Evolutionary conservation across 805 yeast genomes (phyloP).

Genomic region (Cyberlindnera japonica): DNA sequence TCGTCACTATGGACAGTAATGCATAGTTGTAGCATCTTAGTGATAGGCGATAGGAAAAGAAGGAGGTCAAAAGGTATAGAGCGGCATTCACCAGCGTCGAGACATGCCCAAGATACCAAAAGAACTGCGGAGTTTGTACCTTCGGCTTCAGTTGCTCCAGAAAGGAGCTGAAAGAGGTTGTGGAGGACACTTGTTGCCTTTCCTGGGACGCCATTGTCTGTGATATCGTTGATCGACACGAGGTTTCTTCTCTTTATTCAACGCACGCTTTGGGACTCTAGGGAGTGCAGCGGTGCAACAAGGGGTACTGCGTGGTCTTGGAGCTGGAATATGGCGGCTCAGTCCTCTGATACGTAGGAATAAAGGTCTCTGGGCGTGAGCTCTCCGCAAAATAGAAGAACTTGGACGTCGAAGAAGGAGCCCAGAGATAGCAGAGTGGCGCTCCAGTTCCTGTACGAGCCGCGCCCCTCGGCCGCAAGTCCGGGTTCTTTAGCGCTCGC

Average conservation of each 20-base stretch:
- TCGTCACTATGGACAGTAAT: conserved; percentile 49
- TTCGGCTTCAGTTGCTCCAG: conserved; percentile 20
- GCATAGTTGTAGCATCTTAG: conserved; percentile 38
- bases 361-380: too few relatives aligned
- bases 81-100: conserved; percentile 42
- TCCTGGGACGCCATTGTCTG: conserved; percentile 3
- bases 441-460: not conserved
- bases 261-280: too few relatives aligned
- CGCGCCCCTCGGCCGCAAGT: not conserved
- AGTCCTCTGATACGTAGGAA: too few relatives aligned
- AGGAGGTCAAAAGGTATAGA: conserved; percentile 38
- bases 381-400: too few relatives aligned
- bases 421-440: conserved; percentile 1
- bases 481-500: too few relatives aligned
- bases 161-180: conserved; percentile 16
- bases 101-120: conserved; percentile 67
- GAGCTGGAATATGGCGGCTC: too few relatives aligned
- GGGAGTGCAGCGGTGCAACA: too few relatives aligned
- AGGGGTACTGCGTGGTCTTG: too few relatives aligned
- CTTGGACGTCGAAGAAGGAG: too few relatives aligned
- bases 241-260: too few relatives aligned
- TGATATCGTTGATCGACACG: too few relatives aligned
- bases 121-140: conserved; percentile 52
- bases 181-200: not conserved
- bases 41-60: conserved; percentile 35